Base-by-base conservation (phyloP, 352 stramenopile genomes). In the Globisporangium abappressorium region DNA sequence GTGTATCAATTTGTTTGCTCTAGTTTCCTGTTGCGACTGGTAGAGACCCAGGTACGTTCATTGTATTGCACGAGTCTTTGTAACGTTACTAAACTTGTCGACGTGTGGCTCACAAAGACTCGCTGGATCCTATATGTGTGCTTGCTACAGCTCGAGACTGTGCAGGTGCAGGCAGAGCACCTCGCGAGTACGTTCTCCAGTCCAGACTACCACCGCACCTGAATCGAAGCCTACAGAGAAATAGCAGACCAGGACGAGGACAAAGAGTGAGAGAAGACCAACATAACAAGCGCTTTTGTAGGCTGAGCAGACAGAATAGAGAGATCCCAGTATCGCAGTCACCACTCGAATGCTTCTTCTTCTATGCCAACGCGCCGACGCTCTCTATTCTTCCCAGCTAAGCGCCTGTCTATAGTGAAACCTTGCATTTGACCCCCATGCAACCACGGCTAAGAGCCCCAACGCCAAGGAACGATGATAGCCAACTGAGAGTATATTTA, bases 151-250 rank as follows among this genome's bases (percentile, higher is more conserved):
- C 66, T 93, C 36, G 85, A 93, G 62, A 93, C 85, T 2, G 80
- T 93, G 46, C 56, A 88, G 65, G 79, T 93, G 51, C 85, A 93
- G 65, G 83, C 83, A 14, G 63, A 86, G 61, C 85, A 93, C 63
- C 70, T 91, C 51, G 69, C 71, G 6, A 70, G 64, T 22, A 86
- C 81, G 7, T 92, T 91, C 62, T 88, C 85, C 6, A 84, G 79
- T 62, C 83, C 83, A 3, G 68, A 88, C 63, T 93, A 91, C 65
- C 85, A 93, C 56, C 78, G 78, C 51, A 61, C 66, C n/a, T 74
- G 51, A 68, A 55, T 43, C 15, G 5, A 24, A 59, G 22, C 26
- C 14, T 38, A 59, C 22, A 66, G 61, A 58, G 33, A 59, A 65
- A 57, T 36, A 59, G 24, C 53, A 22, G 53, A 65, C 22, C 18